Evolutionary conservation across 345 rosid genomes (phyloP), one percentile per base, ranked within the genome.

Genomic region (Pugionium dolabratum): DNA sequence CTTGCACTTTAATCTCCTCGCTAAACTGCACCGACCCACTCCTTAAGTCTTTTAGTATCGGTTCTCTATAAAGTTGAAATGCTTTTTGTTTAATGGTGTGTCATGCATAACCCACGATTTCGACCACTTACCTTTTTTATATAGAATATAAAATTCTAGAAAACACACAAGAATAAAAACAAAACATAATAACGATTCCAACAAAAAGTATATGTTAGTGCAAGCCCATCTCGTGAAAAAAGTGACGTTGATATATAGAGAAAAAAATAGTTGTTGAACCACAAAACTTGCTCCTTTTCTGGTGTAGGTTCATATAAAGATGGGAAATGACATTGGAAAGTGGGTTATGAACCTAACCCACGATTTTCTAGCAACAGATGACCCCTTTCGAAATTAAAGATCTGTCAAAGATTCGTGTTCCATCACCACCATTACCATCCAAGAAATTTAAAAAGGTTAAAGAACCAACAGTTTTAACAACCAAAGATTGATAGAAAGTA

Each of bases 261-360:
- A 52, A 57, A 62, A 36, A 50, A 66, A 72, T 50, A 65, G 71
- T 58, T 30, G 72, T 51, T 73, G 67, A 73, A 65, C 71, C 55
- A 59, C 50, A 59, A 36, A 43, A 54, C 70, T 49, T 72, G 7
- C 47, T 11, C 46, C n/a, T 44, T 50, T 56, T 43, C 50, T 29
- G 71, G 49, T 71, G 78, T 73, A 64, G 2, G 3, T 64, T 64
- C 70, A 41, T 54, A 36, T 40, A 48, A 41, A 64, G 58, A 71
- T 71, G 70, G 75, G 75, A 64, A 56, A 41, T 56, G 53, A 48
- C 76, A 66, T 33, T 50, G 40, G 48, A 29, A 66, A 59, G 76
- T 73, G 72, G 76, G 66, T 50, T 59, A 27, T 44, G 44, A 66
- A 44, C 76, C 72, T 72, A 66, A 72, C 73, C 76, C 67, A 65